Evolutionary conservation across 176 grass and related monocot genomes (phyloP), one percentile per base, ranked within the genome.

Genomic region (Rhipidocladum racemiflorum): DNA sequence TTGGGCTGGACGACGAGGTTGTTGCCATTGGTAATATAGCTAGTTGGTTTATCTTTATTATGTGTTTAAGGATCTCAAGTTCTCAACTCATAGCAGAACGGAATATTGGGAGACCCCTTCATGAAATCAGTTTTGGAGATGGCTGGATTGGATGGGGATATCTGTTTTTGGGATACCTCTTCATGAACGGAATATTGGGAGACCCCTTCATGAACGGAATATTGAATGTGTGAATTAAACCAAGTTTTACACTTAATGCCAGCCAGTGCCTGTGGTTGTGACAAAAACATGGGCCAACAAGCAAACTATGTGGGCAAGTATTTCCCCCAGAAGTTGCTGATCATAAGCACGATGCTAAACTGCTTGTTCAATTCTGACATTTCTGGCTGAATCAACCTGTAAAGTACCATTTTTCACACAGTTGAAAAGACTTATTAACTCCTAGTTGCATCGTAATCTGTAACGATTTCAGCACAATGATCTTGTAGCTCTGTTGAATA

Each of bases 1-100:
- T 64, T 71, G 39, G 21, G 57, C 68, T 78, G 57, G 65, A 29
- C 55, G 21, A 28, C 1, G 36, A 64, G 48, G 59, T 79, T 73
- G 15, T 15, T 81, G 35, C 45, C 51, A 0, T 59, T 76, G 62
- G n/a, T 68, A 28, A 59, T 65, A 7, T n/a, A 36, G 48, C 36
- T 76, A 48, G 7, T 8, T 68, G 5, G 14, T 12, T 78, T 74
- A 21, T 70, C 40, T 36, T 13, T 63, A 40, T 50, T 34, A 59
- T 28, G 5, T 74, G 17, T 74, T 80, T 50, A 75, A 61, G 21
- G 73, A 21, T 75, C 18, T 80, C 5, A 75, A 68, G 73, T 16
- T 75, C 18, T 80, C 5, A 75, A 68, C 34, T 48, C 21, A 38
- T 81, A 14, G 57, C 39, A 4, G 11, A 57, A 61, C 18, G 13